These are phyloP conservation scores for Cystobasidium tubakii DNA, from an alignment of 768 basidiomycete species.

Conservation along the genomic window DNA sequence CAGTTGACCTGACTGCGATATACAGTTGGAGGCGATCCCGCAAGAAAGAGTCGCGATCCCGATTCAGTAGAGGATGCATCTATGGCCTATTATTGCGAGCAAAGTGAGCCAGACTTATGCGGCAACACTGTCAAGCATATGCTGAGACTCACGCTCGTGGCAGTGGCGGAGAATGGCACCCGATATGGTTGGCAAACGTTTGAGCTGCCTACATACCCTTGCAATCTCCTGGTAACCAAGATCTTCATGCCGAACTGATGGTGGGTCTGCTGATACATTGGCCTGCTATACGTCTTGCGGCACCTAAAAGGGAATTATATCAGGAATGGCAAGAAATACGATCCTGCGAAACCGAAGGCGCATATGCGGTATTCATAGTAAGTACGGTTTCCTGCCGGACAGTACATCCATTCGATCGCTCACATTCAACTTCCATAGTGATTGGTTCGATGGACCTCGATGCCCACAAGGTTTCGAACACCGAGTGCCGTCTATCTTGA, in stretches of 20 bases:
- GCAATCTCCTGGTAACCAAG: background rate
- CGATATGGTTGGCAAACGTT: background rate
- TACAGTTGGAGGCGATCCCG: background rate
- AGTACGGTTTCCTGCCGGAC: background rate
- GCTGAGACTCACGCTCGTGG: background rate
- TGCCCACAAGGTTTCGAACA: background rate
- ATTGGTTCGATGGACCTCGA: background rate
- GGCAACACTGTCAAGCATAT: background rate
- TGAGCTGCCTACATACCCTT: background rate
- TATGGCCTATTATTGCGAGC: background rate
- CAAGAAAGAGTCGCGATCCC: background rate
- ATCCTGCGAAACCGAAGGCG: background rate
- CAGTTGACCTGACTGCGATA: background rate
- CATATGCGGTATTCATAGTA: background rate
- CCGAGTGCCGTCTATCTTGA: background rate
- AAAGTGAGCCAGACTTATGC: background rate
- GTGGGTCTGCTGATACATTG: background rate
- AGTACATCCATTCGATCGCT: background rate
- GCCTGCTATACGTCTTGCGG: too few relatives aligned
- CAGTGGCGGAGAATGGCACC: background rate
- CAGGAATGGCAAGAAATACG: background rate
- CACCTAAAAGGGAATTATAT: too few relatives aligned
- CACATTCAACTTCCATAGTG: background rate
- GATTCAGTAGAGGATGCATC: background rate
- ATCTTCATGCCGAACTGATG: background rate